Conservation (phyloP, 2,329 filamentous ascomycete species). For the Epichloe glyceriae region DNA sequence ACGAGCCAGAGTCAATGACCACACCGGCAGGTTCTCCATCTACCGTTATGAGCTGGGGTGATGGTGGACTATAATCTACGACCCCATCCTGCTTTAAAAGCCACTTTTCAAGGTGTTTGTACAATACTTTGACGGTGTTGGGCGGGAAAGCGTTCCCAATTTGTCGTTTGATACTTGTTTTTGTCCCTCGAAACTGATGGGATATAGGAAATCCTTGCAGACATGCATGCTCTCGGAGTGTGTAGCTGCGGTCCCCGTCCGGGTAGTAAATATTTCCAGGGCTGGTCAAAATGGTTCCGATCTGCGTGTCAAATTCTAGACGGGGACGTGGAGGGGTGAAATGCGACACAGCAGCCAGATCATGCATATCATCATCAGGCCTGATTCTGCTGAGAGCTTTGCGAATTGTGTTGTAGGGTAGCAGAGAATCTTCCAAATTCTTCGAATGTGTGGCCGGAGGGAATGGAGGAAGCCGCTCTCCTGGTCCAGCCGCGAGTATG, state of each 20-base stretch:
- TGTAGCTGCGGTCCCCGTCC: conserved; percentile 48
- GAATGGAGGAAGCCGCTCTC: conserved; percentile 55
- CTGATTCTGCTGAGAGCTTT: conserved; percentile 26
- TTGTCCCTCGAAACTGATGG: conserved; percentile 41
- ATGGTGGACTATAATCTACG: conserved; percentile 5
- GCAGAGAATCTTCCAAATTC: conserved; percentile 20
- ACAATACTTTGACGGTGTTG: conserved; percentile 35
- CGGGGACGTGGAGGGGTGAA: conserved; percentile 18
- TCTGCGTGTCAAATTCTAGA: conserved; percentile 35
- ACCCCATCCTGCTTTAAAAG: conserved; percentile 31
- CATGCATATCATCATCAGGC: conserved; percentile 25
- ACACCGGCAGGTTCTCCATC: conserved; percentile 8
- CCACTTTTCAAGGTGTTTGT: conserved; percentile 33
- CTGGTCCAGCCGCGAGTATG: conserved; percentile 49
- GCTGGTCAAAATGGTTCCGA: conserved; percentile 50
- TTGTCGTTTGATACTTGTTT: conserved; percentile 40
- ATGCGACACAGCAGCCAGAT: conserved; percentile 16
- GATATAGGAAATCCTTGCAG: conserved; percentile 55
- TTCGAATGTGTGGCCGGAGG: conserved; percentile 47
- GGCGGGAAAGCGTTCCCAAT: conserved; percentile 74
- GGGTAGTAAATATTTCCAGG: conserved; percentile 54
- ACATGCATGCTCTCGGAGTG: conserved; percentile 51
- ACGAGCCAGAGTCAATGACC: conserved; percentile 8
- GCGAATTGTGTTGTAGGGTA: conserved; percentile 30
- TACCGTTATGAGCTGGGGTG: conserved; percentile 13